Evolutionary conservation across 371 early-diverging fungal genomes (phyloP), one percentile per base, ranked within the genome.

Genomic region (Homolaphlyctis polyrhiza): DNA sequence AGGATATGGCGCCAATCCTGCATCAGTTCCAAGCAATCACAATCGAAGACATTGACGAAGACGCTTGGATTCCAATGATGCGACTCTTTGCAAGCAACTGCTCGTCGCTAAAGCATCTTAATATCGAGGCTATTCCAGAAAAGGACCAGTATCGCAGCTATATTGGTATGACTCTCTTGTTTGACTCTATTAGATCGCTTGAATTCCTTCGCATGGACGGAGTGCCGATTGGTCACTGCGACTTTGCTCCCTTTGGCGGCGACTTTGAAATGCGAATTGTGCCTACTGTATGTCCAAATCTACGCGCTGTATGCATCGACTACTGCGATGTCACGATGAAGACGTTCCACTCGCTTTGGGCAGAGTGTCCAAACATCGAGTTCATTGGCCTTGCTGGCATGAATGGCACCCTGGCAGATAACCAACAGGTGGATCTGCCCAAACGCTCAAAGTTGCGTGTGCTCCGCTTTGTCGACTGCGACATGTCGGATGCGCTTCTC

Each of bases 401-500:
- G 6, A 66, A 70, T 16, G 68, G 68, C 28, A 67, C 69, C 32
- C 55, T 60, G 52, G 50, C n/a, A 25, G n/a, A 43, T 11, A 35
- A 57, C 21, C 27, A 5, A 13, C 13, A 29, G 21, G 6, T 21
- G 39, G 33, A 21, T 2, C 51, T 79, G 43, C 58, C 45, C 25
- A 5, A 13, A 21, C 69, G 66, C 28, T 35, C 61, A 4, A 55
- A 50, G n/a, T 50, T 79, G 45, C 55, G 65, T n/a, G 71, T 72
- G n/a, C 61, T 79, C 14, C 69, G 79, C 23, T 63, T 79, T 21
- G 79, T 79, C 5, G 79, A 79, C 61, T 79, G 76, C 61, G 72
- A 75, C 34, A 73, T 76, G 16, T 59, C 54, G 16, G 73, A 76
- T 54, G 35, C 58, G 39, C 39, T 57, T 5, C 1, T 33, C 35